Conservation (phyloP, 805 yeast genomes). For the Metschnikowia henanensis region DNA sequence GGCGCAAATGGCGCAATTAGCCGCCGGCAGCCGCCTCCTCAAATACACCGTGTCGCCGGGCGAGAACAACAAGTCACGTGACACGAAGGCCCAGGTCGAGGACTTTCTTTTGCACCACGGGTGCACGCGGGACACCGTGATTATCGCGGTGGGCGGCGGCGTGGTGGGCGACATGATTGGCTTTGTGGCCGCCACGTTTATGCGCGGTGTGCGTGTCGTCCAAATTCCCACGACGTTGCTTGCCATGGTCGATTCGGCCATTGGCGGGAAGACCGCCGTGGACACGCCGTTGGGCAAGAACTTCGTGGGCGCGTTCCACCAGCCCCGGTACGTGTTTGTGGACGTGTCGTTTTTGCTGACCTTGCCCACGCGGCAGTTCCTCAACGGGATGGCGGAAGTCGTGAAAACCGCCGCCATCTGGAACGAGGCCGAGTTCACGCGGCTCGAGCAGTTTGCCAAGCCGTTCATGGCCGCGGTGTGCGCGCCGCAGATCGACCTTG, state of each 20-base stretch:
- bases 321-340: conserved; percentile 83
- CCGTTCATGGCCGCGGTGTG: conserved; percentile 66
- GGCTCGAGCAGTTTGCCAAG: conserved; percentile 77
- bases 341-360: conserved; percentile 87
- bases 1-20: conserved; percentile 26
- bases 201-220: conserved; percentile 94
- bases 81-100: conserved; percentile 90
- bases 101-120: conserved; percentile 80
- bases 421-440: conserved; percentile 84
- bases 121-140: conserved; percentile 94
- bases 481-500: conserved; percentile 47
- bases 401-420: conserved; percentile 98
- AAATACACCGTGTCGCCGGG: conserved; percentile 86
- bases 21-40: conserved; percentile 65
- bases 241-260: conserved; percentile 97
- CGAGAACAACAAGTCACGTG: conserved; percentile 84
- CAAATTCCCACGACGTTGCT: conserved; percentile 93
- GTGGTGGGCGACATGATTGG: conserved; percentile 99
- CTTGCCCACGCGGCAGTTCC: conserved; percentile 89
- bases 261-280: conserved; percentile 98
- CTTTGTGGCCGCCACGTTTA: conserved; percentile 97
- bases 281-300: conserved; percentile 97
- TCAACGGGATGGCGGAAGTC: conserved; percentile 98
- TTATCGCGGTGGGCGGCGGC: conserved; percentile 96
- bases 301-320: conserved; percentile 97